Evolutionary conservation across 345 rosid species (phyloP).

Genomic region (Populus pruinosa): DNA sequence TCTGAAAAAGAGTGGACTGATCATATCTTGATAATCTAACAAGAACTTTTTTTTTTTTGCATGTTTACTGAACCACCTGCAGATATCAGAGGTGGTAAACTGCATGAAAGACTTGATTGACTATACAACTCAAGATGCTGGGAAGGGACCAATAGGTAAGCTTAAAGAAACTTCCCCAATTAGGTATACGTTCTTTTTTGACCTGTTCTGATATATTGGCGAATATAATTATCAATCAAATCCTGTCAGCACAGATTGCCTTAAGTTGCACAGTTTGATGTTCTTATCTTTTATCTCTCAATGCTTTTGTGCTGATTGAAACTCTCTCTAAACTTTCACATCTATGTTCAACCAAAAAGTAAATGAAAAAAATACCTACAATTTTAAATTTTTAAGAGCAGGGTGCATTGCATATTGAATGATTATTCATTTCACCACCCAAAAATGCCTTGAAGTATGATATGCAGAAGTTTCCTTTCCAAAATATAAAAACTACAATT

Average conservation of each 20-base stretch:
- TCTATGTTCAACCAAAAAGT: too few species aligned
- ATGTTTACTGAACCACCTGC: slow-evolving; percentile 14
- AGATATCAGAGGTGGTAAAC: slow-evolving; percentile 97
- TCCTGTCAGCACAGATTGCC: neutral
- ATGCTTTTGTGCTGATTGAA: neutral
- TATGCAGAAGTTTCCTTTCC: neutral
- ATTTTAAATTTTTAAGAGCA: neutral
- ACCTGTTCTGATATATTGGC: neutral
- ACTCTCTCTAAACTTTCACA: neutral
- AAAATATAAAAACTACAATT: neutral
- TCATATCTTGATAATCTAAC: neutral
- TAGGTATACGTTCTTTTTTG: neutral
- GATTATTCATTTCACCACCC: neutral
- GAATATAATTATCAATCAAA: neutral
- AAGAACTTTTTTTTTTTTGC: neutral
- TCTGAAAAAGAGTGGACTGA: neutral
- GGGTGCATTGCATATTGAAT: neutral
- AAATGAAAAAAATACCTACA: neutral
- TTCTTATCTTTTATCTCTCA: neutral
- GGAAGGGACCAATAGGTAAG: slow-evolving; percentile 97
- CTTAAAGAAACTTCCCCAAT: neutral
- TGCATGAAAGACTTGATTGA: slow-evolving; percentile 99
- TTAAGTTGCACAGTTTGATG: neutral
- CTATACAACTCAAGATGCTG: slow-evolving; percentile 72
- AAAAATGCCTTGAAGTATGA: neutral